Percentiles rank a stretch among this genome's conserved stretches.
Evolutionary conservation across 1,284 basidiomycete genomes (phyloP).

Genomic region (Trichosporon asahii): DNA sequence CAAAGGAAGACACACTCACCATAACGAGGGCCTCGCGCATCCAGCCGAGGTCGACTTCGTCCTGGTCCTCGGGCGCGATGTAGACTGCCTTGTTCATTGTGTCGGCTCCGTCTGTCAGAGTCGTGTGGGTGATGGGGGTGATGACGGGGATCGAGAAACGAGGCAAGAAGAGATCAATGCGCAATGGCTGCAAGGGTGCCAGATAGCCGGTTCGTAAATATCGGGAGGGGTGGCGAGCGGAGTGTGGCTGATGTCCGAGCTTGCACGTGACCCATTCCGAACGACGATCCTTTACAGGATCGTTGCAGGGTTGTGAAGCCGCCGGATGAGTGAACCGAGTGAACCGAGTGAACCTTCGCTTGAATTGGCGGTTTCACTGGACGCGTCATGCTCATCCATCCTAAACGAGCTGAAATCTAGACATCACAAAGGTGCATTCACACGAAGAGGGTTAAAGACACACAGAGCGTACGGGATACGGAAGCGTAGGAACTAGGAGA

Average conservation of each 20-base stretch:
- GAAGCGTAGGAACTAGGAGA: background rate
- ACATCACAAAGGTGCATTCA: background rate
- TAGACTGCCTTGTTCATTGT: conserved; percentile 33
- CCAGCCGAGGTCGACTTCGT: conserved; percentile 45
- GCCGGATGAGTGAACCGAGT: background rate
- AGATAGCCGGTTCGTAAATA: background rate
- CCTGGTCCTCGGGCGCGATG: conserved; percentile 47
- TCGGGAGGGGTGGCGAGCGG: background rate
- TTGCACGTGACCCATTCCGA: background rate
- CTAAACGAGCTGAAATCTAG: background rate
- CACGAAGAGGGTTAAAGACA: background rate
- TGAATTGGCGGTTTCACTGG: background rate
- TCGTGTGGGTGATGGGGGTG: background rate
- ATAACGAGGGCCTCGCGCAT: conserved; percentile 51
- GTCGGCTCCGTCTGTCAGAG: background rate
- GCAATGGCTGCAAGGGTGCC: no score
- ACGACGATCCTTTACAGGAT: background rate
- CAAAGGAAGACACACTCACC: no score
- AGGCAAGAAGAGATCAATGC: background rate
- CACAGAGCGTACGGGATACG: background rate
- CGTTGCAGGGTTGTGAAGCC: background rate
- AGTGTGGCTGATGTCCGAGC: background rate
- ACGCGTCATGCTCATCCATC: background rate
- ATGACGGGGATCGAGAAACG: background rate
- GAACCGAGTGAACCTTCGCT: no score